These are phyloP conservation scores for Limtongia smithiae DNA, from an alignment of 805 yeast genomes.

Conservation along the genomic window DNA sequence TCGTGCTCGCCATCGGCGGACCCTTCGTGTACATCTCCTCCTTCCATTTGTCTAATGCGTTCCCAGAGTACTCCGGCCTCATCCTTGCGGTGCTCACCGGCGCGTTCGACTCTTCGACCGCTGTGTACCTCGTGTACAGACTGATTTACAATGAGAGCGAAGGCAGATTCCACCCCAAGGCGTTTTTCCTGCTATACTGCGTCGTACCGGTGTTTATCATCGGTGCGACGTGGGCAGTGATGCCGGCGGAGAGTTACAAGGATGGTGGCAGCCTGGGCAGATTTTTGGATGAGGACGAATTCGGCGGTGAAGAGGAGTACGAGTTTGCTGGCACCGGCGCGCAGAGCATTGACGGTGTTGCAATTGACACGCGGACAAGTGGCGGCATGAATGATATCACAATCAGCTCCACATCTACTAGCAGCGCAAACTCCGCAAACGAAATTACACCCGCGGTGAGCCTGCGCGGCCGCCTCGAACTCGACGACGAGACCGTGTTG, in stretches of 20 bases:
- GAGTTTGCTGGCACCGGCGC: slow-evolving; percentile 54
- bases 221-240: slow-evolving; percentile 66
- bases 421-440: neutral
- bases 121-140: slow-evolving; percentile 73
- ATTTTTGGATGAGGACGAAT: slow-evolving; percentile 61
- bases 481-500: slow-evolving; percentile 4
- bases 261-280: slow-evolving; percentile 56
- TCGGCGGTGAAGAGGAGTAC: neutral
- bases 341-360: slow-evolving; percentile 39
- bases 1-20: slow-evolving; percentile 80
- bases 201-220: slow-evolving; percentile 76
- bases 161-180: slow-evolving; percentile 44
- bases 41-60: slow-evolving; percentile 83
- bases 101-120: slow-evolving; percentile 92
- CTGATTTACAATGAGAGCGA: slow-evolving; percentile 50
- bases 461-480: slow-evolving; percentile 1
- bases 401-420: neutral
- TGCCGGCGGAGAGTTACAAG: slow-evolving; percentile 77
- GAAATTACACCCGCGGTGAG: slow-evolving; percentile 4
- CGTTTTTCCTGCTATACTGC: slow-evolving; percentile 65
- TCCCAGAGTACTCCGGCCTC: slow-evolving; percentile 78
- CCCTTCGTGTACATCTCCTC: slow-evolving; percentile 90
- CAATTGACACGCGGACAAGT: slow-evolving; percentile 27
- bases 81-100: slow-evolving; percentile 82
- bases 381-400: slow-evolving; percentile 9